Base-by-base conservation (phyloP, 2,329 filamentous ascomycete genomes). In the Emericellopsis atlantica region DNA sequence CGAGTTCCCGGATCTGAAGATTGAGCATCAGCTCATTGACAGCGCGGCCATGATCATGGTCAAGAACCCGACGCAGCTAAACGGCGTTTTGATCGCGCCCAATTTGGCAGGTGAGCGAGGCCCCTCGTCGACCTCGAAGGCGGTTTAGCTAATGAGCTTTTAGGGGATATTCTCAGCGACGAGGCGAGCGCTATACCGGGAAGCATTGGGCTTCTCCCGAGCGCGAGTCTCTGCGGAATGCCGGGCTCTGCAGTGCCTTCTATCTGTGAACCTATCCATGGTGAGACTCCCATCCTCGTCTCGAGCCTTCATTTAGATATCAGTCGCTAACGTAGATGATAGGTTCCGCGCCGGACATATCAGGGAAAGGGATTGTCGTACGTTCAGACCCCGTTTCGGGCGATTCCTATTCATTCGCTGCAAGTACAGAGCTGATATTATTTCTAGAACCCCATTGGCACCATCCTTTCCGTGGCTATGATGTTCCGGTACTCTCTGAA, bases 131-230 rank as follows among this genome's bases (percentile, higher is more conserved):
- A n/a, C n/a, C n/a, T n/a, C n/a, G n/a, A n/a, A n/a, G n/a, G n/a
- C n/a, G n/a, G n/a, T n/a, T n/a, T n/a, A n/a, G n/a, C n/a, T n/a
- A n/a, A n/a, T n/a, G n/a, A n/a, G n/a, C n/a, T n/a, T n/a, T 95
- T 95, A 58, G 92, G 90, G 47, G 90, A 96, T 62, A 96, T 96
- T 57, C 88, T 98, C 56, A 85, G 77, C 56, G 90, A 96, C 58
- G 90, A 96, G 72, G 89, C 90, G 4, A 89, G 83, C 52, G 89
- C 94, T 39, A 96, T 96, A 51, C 87, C 90, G 4, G 90, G 90
- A 40, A 49, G 46, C 38, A 49, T 51, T 24, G 49, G 47, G 11
- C 46, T 51, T 11, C 45, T 51, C 32, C 49, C 49, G 10, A 49
- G 48, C 35, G 49, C 49, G 18, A 51, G 49, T 43, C 46, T 51